Percentiles rank a stretch among this genome's conserved stretches.
Conservation (phyloP, 2,329 filamentous ascomycete species). For the Trichoderma sp. region DNA sequence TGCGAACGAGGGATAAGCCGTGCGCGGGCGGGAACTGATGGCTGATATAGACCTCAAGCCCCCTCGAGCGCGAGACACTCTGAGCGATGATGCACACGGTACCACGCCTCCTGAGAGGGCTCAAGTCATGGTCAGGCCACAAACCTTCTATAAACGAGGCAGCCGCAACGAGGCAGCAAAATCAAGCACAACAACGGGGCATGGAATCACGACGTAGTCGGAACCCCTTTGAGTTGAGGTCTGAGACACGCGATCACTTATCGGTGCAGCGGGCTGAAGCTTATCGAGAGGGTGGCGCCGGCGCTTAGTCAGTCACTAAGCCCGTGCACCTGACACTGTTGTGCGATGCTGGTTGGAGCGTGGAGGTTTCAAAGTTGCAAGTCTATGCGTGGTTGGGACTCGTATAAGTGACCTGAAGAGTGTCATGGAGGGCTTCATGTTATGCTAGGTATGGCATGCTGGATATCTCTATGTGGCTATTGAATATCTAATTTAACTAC, state of each 20-base stretch:
- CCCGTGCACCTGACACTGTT: background rate
- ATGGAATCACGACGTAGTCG: constrained; percentile 17
- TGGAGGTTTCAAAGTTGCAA: background rate
- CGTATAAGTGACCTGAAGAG: background rate
- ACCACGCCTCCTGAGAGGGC: constrained; percentile 8
- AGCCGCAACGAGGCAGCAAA: background rate
- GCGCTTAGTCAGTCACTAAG: background rate
- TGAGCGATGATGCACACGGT: constrained; percentile 19
- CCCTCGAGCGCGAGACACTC: constrained; percentile 12
- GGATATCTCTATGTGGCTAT: background rate
- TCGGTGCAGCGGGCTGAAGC: constrained; percentile 18
- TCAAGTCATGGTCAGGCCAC: constrained; percentile 22
- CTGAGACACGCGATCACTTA: constrained; percentile 27
- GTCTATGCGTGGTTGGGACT: background rate
- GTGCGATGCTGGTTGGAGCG: background rate
- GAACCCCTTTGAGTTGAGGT: constrained; percentile 14
- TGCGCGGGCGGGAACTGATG: background rate
- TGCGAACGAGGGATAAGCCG: background rate
- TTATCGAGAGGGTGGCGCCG: constrained; percentile 21
- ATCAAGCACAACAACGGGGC: constrained; percentile 1
- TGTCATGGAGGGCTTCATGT: background rate
- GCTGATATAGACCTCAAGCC: constrained; percentile 15
- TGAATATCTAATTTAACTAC: background rate
- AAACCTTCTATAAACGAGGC: background rate
- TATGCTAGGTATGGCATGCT: background rate